Percentiles rank a stretch among this genome's conserved stretches.
Evolutionary conservation across 2,329 filamentous ascomycete genomes (phyloP).

Genomic region (Arthroderma sp.): DNA sequence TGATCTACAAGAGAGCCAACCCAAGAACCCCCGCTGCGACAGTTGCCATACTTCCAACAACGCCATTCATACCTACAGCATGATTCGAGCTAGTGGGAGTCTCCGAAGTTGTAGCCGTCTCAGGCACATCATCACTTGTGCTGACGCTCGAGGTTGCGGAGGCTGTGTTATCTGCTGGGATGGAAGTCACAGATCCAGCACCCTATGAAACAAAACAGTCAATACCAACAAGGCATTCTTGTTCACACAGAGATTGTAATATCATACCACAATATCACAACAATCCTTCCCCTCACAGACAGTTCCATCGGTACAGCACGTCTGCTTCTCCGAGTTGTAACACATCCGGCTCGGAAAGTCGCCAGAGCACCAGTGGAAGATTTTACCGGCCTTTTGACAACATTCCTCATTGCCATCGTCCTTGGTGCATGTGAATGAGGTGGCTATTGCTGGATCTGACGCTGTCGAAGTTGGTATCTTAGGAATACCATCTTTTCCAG

Average conservation of each 20-base stretch:
- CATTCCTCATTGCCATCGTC: constrained; percentile 3
- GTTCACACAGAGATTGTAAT: background rate
- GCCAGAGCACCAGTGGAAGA: constrained; percentile 3
- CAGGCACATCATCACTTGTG: background rate
- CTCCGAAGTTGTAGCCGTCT: background rate
- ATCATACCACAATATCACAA: constrained; percentile 5
- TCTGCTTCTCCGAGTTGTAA: constrained; percentile 2
- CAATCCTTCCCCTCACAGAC: constrained; percentile 4
- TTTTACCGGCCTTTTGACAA: background rate
- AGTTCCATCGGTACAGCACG: constrained; percentile 4
- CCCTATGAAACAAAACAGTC: background rate
- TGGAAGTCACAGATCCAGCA: background rate
- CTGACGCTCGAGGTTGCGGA: background rate
- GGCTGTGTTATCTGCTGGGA: background rate
- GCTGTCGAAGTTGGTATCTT: background rate
- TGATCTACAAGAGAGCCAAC: background rate
- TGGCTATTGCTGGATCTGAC: background rate
- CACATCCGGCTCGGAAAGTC: constrained; percentile 1
- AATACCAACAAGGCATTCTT: no score
- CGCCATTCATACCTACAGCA: background rate
- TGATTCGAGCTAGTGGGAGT: background rate
- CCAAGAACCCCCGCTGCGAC: background rate
- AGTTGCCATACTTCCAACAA: background rate
- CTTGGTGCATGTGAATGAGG: constrained; percentile 1
- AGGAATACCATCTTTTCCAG: constrained; percentile 1